Percentiles rank a stretch among this genome's conserved stretches.
These are phyloP conservation scores for Hypomyces rosellus DNA, from an alignment of 2,329 filamentous ascomycete genomes.

Conservation along the genomic window DNA sequence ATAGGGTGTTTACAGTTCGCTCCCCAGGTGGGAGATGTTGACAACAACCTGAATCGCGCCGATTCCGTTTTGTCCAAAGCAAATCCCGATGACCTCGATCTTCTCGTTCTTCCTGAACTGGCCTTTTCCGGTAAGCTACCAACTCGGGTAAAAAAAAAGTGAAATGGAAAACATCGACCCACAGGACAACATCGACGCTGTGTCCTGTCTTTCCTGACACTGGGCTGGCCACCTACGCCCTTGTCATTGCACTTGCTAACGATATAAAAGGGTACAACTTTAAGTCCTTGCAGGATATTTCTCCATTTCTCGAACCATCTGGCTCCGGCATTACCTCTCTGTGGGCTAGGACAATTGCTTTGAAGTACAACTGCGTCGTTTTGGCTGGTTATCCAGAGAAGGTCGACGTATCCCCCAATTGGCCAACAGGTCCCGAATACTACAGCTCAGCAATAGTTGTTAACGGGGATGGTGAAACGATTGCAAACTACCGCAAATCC, in stretches of 20 bases:
- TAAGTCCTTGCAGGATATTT: constrained; percentile 59
- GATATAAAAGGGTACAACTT: constrained; percentile 66
- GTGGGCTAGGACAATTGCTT: constrained; percentile 64
- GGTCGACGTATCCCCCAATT: constrained; percentile 43
- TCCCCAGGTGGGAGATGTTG: constrained; percentile 61
- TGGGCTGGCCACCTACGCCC: too few species aligned
- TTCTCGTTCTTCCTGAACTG: constrained; percentile 69
- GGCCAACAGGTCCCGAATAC: constrained; percentile 47
- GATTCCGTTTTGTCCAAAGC: constrained; percentile 54
- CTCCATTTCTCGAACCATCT: constrained; percentile 61
- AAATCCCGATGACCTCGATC: constrained; percentile 51
- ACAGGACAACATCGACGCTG: too few species aligned
- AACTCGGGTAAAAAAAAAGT: too few species aligned
- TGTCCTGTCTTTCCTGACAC: too few species aligned
- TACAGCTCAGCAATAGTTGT: constrained; percentile 51
- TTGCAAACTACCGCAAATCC: constrained; percentile 55
- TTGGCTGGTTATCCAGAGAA: constrained; percentile 70
- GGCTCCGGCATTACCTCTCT: constrained; percentile 60
- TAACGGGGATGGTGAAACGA: constrained; percentile 50
- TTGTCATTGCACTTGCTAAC: neutral
- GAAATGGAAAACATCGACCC: too few species aligned
- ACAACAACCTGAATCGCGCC: constrained; percentile 64
- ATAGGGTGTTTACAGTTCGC: constrained; percentile 67
- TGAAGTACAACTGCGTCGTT: constrained; percentile 60
- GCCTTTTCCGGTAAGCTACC: constrained; percentile 59